Evolutionary conservation across 345 rosid species (phyloP), one percentile per base, ranked within the genome.

Genomic region (Carallia brachiata): DNA sequence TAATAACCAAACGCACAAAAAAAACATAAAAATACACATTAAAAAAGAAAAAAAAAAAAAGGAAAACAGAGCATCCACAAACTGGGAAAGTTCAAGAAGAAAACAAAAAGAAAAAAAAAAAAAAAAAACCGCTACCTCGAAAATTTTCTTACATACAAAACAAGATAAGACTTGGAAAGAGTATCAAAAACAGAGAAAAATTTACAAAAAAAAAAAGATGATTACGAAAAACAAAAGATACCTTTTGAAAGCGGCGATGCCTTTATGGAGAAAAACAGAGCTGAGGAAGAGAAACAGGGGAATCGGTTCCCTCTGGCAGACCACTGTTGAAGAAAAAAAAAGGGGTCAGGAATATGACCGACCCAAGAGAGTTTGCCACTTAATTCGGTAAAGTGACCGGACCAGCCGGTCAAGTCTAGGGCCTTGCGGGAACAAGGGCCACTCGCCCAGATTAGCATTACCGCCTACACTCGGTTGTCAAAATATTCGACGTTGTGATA

Each of bases 401-500:
- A 69, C 34, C 36, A 76, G 69, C 72, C 77, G 59, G 88, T 82
- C 66, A 34, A 59, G 52, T 52, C 58, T 64, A 62, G 58, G 69
- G 52, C 34, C 18, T 76, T 17, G 56, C 78, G 62, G 81, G 74
- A 66, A 9, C 15, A 12, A 10, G 70, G 12, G 50, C 50, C 50
- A 44, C 50, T 44, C 50, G 18, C 50, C 47, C 62, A n/a, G 16
- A 32, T 30, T 5, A 6, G 47, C 30, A 65, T 82, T 69, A 88
- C 89, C 71, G 86, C 81, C 71, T 77, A 72, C 61, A 72, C 62
- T 80, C 88, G 84, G 87, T 84, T 23, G 36, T 37, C 28, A 36
- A 30, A 15, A 28, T 71, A 44, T 44, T 44, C 50, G 4, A 12
- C 16, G 50, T 3, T 44, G 16, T 4, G 50, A 44, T 44, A 32